Evolutionary conservation across 1,284 basidiomycete genomes (phyloP), one percentile per base, ranked within the genome.

Genomic region (Xanthoconium separans): DNA sequence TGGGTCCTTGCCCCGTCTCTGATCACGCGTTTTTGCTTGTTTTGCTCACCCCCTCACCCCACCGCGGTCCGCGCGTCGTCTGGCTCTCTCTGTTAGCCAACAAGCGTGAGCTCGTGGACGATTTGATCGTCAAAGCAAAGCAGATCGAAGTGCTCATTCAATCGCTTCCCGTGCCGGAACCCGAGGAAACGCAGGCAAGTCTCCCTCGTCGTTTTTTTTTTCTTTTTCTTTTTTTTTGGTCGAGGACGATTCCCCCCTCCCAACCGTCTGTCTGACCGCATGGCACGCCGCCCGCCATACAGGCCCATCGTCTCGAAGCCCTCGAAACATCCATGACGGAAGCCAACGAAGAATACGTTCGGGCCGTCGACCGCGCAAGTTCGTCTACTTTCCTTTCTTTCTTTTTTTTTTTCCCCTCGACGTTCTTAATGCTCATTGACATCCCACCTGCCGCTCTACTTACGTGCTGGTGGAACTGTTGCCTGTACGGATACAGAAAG

Each of bases 131-230:
- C 33, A 93, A 93, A 65, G 89, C 90, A 16, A 93, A 93, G 64
- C 90, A 93, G 66, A 80, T 93, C 43, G 87, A 93, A 62, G 85
- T 82, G 60, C 78, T 93, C 45, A 89, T 93, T 41, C 80, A 88
- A 53, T 85, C 85, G 0, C 69, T 93, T 16, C 90, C 91, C 1
- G 80, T 83, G 44, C 84, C 87, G 2, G 86, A 89, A 63, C 75
- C 83, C 5, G 87, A 91, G 65, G 84, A 88, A 65, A 77, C 76
- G 24, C 87, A 89, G 79, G 88, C 83, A 49, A 40, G 75, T 64
- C 24, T 24, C 0, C 9, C 18, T 5, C 5, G 22, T 15, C 2
- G 11, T 2, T 16, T 37, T 16, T 16, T 36, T 37, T 37, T 37
- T 18, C 9, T 37, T 39, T 9, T 10, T 4, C 2, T 10, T 8